phyloP scores from a whole-genome alignment of 1,284 basidiomycete species.

The Leccinum laetum region DNA sequence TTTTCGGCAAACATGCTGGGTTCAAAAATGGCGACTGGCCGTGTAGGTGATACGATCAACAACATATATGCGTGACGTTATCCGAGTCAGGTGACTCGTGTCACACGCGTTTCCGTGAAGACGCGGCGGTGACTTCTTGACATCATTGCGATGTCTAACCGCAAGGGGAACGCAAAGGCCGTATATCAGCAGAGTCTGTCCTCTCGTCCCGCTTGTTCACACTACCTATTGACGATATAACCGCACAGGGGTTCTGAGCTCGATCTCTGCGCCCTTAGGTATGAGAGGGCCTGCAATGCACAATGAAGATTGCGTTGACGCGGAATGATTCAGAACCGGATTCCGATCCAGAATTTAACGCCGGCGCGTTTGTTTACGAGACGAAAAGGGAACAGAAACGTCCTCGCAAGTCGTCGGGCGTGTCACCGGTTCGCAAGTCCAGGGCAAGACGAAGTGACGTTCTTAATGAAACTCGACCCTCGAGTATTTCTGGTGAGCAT shows the following conservation, averaged over 20 bases:
- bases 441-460: conserved; percentile 11
- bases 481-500: conserved; percentile 16
- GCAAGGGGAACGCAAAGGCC: conserved; percentile 1
- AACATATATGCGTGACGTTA: background rate
- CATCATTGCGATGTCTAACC: background rate
- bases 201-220: background rate
- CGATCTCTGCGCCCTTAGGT: conserved; percentile 34
- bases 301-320: background rate
- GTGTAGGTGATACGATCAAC: too few relatives aligned
- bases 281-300: background rate
- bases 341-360: conserved; percentile 57
- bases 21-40: too few relatives aligned
- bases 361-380: conserved; percentile 42
- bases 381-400: conserved; percentile 33
- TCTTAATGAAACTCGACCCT: conserved; percentile 4
- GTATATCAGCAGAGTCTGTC: conserved; percentile 24
- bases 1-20: too few relatives aligned
- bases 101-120: conserved; percentile 16
- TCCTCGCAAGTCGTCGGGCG: conserved; percentile 13
- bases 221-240: conserved; percentile 3
- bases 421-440: conserved; percentile 18
- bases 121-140: conserved; percentile 6
- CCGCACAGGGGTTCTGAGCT: conserved; percentile 21
- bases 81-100: conserved; percentile 16
- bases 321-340: conserved; percentile 34